Evolutionary conservation across 2,329 filamentous ascomycete genomes (phyloP), one percentile per base, ranked within the genome.

Genomic region (Massarina eburnea): DNA sequence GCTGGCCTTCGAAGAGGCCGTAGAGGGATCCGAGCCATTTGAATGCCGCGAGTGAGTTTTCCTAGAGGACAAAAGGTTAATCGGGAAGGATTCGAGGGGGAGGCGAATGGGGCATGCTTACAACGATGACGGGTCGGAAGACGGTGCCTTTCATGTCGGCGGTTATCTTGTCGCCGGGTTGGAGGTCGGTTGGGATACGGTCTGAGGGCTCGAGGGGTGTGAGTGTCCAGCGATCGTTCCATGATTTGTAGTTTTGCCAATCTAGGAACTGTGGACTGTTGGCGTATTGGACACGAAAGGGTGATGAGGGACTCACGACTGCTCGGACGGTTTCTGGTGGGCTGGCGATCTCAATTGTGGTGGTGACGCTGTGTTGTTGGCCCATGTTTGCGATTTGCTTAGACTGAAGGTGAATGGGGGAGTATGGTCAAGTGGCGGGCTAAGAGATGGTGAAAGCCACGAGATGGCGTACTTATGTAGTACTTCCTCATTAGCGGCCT

Each of bases 1-100:
- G 58, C 1, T 49, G 46, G 3, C 58, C 58, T 4, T 47, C 51
- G 32, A 61, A 60, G 10, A 57, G 6, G 39, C 39, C 39, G 27
- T 45, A 20, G 1, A 54, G 53, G 3, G 18, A 26, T 8, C 58
- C 54, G 0, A 35, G 45, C 57, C 57, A 58, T 17, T 40, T 29
- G 36, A 61, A 60, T 0, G 15, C 10, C 0, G 7, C 18, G 1
- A 52, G 47, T 0, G 47, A 50, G 27, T 57, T 58, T 22, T 44
- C 22, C 47, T 58, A 24, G 18, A 19, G 9, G 7, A 38, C 20
- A 19, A n/a, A n/a, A n/a, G n/a, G n/a, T n/a, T n/a, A 21, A 14
- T 48, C 22, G 45, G 39, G 30, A 20, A 19, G 14, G 5, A 35
- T 27, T 10, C 9, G 10, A 24, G 24, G 15, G 39, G 17, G 27